Base-by-base conservation (phyloP, 768 basidiomycete genomes). In the Piloderma croceum region DNA sequence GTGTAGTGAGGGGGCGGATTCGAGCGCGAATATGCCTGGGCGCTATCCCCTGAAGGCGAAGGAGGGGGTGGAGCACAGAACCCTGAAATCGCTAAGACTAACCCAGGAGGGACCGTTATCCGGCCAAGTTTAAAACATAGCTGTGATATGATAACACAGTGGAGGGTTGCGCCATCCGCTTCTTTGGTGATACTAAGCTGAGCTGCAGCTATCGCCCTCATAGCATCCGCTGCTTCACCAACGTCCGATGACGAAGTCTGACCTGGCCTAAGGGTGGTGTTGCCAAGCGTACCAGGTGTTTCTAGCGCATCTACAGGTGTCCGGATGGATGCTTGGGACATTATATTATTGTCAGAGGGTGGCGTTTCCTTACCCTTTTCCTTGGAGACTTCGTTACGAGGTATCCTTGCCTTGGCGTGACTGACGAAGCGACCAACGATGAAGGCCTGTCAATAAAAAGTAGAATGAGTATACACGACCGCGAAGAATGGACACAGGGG, bases 71-170 rank as follows among this genome's bases (percentile, higher is more conserved):
- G 24, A 13, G 11, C 22, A 24, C 12, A n/a, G 48, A 81, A 77
- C 0, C 86, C 86, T 43, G 81, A 77, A 1, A 64, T 48, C 1
- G 77, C 81, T 24, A 86, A 58, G 10, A 73, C 72, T 44, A 89
- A 43, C 3, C 69, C 67, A 10, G 86, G 86, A 2, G 85, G 85
- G 40, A 86, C 70, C 15, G 83, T 87, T 45, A 88, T 80, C 1
- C 84, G 73, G 0, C 77, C 79, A 18, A 71, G 53, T 56, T 88
- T 89, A 70, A 78, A 85, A 53, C 81, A 84, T 18, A 75, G 42
- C 39, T 75, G 77, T 20, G 78, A 77, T 41, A 89, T 61, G 36
- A 72, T 67, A 44, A 87, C 54, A 44, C 83, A 82, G 56, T 88
- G 76, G 5, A 83, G 56, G 23, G 63, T 62, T 2, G 73, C 71